phyloP scores from a whole-genome alignment of 768 basidiomycete genomes.

The Tulasnella sp. region DNA sequence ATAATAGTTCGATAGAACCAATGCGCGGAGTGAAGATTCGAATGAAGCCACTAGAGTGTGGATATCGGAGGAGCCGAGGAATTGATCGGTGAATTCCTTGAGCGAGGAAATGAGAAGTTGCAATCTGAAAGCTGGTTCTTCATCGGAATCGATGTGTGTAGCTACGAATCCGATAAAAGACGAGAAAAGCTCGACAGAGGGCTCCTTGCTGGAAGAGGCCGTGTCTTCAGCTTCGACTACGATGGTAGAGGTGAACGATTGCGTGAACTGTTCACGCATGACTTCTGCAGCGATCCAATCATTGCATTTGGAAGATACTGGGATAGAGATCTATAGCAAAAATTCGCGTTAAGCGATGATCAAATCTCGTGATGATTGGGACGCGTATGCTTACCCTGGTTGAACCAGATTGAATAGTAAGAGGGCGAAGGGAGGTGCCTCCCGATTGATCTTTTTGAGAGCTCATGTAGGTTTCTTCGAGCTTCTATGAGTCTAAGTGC shows the following conservation, averaged over 20 bases:
- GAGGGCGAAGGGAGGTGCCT: background rate
- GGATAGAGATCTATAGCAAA: conserved; percentile 56
- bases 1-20: conserved; percentile 70
- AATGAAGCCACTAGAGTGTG: conserved; percentile 68
- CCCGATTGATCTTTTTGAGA: background rate
- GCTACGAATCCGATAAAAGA: conserved; percentile 72
- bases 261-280: conserved; percentile 74
- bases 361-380: conserved; percentile 4
- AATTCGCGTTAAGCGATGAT: background rate
- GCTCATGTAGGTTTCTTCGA: background rate
- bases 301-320: conserved; percentile 64
- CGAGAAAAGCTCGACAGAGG: conserved; percentile 56
- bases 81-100: conserved; percentile 62
- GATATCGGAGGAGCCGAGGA: conserved; percentile 58
- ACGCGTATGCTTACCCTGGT: background rate
- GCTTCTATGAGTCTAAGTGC: background rate
- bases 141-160: conserved; percentile 44
- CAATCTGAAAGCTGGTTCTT: conserved; percentile 40
- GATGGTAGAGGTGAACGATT: conserved; percentile 30
- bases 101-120: conserved; percentile 63
- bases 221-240: conserved; percentile 38
- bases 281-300: conserved; percentile 91
- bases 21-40: conserved; percentile 61
- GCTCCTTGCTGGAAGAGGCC: conserved; percentile 32
- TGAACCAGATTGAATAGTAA: background rate